Percentiles rank a stretch among this genome's conserved stretches.
phyloP scores from a whole-genome alignment of 805 yeast species.

The Metschnikowia baotianmanensis region DNA sequence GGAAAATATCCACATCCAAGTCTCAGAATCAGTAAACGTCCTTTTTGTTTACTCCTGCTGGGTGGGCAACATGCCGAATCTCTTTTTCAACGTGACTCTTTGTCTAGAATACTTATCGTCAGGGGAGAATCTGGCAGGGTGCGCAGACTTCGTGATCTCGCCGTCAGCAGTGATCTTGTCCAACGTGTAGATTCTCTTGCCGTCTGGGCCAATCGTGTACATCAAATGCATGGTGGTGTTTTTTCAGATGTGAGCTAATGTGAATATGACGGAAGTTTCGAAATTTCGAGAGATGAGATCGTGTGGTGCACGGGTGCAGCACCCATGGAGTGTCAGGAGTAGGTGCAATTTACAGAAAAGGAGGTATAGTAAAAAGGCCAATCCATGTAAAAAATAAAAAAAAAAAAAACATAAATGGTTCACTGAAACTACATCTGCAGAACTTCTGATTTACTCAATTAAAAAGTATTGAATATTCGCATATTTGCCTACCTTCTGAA shows the following conservation, averaged over 20 bases:
- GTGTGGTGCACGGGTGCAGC: conserved; percentile 15
- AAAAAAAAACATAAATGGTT: too few species aligned
- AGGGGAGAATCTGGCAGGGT: conserved; percentile 99
- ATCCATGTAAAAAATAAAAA: too few species aligned
- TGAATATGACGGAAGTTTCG: too few species aligned
- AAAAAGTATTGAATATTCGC: too few species aligned
- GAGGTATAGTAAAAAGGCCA: too few species aligned
- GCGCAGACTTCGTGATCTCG: conserved; percentile 97
- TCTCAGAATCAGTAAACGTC: too few species aligned
- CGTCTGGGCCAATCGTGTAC: conserved; percentile 94
- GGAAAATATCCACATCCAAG: too few species aligned
- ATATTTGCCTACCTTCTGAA: too few species aligned
- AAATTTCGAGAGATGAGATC: conserved; percentile 13
- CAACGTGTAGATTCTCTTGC: conserved; percentile 93
- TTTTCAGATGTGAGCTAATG: conserved; percentile 32
- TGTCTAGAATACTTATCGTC: conserved; percentile 99
- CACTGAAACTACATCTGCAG: too few species aligned
- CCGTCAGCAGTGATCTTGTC: conserved; percentile 79
- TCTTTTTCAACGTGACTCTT: conserved; percentile 96
- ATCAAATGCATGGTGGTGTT: conserved; percentile 99
- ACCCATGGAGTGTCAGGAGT: neutral
- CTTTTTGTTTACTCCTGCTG: conserved; percentile 35
- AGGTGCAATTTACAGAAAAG: neutral
- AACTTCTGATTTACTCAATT: too few species aligned
- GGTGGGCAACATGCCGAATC: conserved; percentile 85